A percentile compares a stretch with the other conserved stretches of the same genome.
Evolutionary conservation across 305 asterid species (phyloP).

Genomic region (Fraxinus baroniana): DNA sequence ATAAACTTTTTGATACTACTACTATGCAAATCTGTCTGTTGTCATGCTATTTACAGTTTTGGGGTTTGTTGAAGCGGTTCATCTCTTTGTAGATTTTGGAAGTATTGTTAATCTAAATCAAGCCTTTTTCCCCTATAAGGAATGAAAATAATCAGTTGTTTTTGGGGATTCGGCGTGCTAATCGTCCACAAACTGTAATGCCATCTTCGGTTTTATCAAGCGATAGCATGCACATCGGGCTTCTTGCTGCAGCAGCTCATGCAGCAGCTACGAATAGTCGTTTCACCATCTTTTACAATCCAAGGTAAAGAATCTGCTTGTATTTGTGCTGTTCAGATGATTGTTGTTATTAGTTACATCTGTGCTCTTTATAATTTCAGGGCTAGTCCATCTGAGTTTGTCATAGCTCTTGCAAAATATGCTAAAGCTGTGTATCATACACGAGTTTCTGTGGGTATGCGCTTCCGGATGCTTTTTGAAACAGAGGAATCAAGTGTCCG

Average conservation of each 20-base stretch:
- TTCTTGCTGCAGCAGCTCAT: constrained; percentile 98
- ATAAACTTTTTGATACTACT: not conserved
- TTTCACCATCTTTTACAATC: constrained; percentile 90
- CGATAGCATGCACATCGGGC: constrained; percentile 98
- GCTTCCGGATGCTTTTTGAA: constrained; percentile 84
- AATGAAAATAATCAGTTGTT: constrained; percentile 82
- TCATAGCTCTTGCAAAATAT: constrained; percentile 75
- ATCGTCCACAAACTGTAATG: constrained; percentile 90
- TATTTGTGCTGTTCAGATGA: constrained; percentile 1
- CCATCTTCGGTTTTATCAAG: constrained; percentile 95
- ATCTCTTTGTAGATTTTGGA: not conserved
- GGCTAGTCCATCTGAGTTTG: constrained; percentile 84
- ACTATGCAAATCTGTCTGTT: not conserved
- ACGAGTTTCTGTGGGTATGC: constrained; percentile 82
- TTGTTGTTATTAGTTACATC: constrained; percentile 6
- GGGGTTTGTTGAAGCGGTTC: not conserved
- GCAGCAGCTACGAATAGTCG: constrained; percentile 95
- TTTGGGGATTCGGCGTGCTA: constrained; percentile 91
- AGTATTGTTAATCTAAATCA: not conserved
- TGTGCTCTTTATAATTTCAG: constrained; percentile 37
- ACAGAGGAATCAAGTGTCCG: constrained; percentile 85
- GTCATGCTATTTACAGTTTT: not conserved
- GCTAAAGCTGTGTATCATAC: constrained; percentile 79
- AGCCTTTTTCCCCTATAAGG: constrained; percentile 43
- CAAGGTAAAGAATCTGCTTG: constrained; percentile 52